Conservation (phyloP, 495 filamentous ascomycete species). For the Clohesyomyces aquaticus region DNA sequence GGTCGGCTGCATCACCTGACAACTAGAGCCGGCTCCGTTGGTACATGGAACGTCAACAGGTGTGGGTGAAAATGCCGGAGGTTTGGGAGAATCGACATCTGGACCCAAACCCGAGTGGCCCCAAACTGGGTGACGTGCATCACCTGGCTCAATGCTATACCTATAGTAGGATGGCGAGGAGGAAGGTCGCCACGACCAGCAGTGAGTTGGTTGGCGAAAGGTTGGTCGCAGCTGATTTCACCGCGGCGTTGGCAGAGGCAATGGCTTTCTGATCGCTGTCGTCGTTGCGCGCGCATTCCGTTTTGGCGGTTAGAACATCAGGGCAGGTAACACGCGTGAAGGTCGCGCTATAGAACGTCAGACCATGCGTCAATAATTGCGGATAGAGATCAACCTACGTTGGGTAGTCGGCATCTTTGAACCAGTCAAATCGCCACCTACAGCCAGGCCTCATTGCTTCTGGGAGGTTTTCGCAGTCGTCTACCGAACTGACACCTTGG, state of each 20-base stretch:
- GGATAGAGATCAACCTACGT: slow-evolving; percentile 22
- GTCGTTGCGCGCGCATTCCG: slow-evolving; percentile 33
- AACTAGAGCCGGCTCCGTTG: too few relatives aligned
- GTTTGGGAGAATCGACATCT: slow-evolving; percentile 10
- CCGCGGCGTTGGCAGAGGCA: neutral
- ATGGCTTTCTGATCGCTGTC: slow-evolving; percentile 14
- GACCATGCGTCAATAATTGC: slow-evolving; percentile 7
- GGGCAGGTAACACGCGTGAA: slow-evolving; percentile 65
- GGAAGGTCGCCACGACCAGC: slow-evolving; percentile 7
- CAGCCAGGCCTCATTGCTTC: slow-evolving; percentile 60
- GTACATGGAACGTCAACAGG: slow-evolving; percentile 13
- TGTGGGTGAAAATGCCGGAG: slow-evolving; percentile 28
- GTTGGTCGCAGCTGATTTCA: slow-evolving; percentile 4
- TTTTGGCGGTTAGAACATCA: slow-evolving; percentile 56
- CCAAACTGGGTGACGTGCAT: slow-evolving; percentile 16
- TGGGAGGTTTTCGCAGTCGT: slow-evolving; percentile 60
- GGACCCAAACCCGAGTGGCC: slow-evolving; percentile 29
- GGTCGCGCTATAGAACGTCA: slow-evolving; percentile 45
- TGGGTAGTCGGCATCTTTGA: slow-evolving; percentile 63
- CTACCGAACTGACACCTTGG: slow-evolving; percentile 56
- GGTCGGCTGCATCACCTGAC: slow-evolving; percentile 29
- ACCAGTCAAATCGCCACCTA: slow-evolving; percentile 71
- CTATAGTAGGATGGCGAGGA: slow-evolving; percentile 24
- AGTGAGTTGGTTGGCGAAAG: slow-evolving; percentile 7
- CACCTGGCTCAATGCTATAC: slow-evolving; percentile 21